These are phyloP conservation scores for Pelargonium citronellum DNA, from an alignment of 441 rosid genomes.

Conservation along the genomic window DNA sequence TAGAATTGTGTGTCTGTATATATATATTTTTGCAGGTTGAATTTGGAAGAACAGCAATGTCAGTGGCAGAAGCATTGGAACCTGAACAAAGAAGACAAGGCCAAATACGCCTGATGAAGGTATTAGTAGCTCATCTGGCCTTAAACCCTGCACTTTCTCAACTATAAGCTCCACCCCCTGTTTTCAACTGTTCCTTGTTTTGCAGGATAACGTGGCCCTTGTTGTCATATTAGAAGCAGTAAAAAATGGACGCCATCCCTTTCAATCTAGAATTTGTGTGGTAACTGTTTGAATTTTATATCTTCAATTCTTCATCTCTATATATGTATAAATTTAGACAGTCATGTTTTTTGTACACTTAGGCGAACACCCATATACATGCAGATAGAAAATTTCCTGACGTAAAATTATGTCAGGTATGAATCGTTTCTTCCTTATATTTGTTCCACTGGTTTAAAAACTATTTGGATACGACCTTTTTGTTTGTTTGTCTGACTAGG, in stretches of 20 bases:
- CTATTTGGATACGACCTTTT: neutral
- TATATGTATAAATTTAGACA: neutral
- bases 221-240: conserved; percentile 29
- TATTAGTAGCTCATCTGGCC: neutral
- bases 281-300: conserved; percentile 12
- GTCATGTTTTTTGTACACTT: conserved; percentile 5
- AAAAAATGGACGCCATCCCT: conserved; percentile 7
- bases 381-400: conserved; percentile 22
- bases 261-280: conserved; percentile 22
- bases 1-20: too few species aligned
- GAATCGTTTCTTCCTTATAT: neutral
- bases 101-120: conserved; percentile 15
- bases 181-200: neutral
- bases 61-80: conserved; percentile 25
- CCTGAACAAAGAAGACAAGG: conserved; percentile 10
- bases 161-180: neutral
- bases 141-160: neutral
- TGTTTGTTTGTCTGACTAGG: neutral
- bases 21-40: conserved; percentile 24
- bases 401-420: conserved; percentile 33
- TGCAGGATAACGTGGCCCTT: conserved; percentile 33
- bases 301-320: conserved; percentile 1
- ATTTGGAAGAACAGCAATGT: conserved; percentile 24
- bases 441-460: neutral
- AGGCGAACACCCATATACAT: conserved; percentile 35